Percentiles rank a stretch among this genome's conserved stretches.
phyloP scores from a whole-genome alignment of 192 early-diverging fungal species.

The Backusella tarrabulga region DNA sequence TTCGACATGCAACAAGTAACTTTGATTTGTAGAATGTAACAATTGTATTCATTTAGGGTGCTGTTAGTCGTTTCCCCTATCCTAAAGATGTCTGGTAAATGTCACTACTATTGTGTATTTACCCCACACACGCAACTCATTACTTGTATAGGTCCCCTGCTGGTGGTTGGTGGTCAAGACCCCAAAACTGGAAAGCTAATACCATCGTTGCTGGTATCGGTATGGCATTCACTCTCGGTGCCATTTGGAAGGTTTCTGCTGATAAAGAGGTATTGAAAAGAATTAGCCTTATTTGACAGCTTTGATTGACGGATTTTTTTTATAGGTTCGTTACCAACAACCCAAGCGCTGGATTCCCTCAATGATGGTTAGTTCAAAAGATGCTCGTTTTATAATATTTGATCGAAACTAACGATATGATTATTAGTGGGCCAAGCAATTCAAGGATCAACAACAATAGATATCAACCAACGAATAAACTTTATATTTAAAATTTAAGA shows the following conservation, averaged over 20 bases:
- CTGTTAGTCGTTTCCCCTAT: constrained; percentile 26
- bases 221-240: constrained; percentile 31
- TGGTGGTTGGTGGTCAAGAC: constrained; percentile 49
- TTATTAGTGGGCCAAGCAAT: constrained; percentile 42
- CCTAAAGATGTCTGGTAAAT: constrained; percentile 24
- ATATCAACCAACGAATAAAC: background rate
- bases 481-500: background rate
- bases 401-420: background rate
- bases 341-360: constrained; percentile 51
- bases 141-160: constrained; percentile 34
- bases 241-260: constrained; percentile 44
- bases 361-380: constrained; percentile 39
- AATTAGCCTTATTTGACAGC: background rate
- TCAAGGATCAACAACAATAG: constrained; percentile 30
- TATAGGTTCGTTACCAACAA: constrained; percentile 39
- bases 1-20: background rate
- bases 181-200: constrained; percentile 47
- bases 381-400: too few relatives aligned
- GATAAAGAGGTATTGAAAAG: constrained; percentile 34
- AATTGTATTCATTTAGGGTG: constrained; percentile 10
- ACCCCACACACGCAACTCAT: background rate
- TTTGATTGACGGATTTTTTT: background rate
- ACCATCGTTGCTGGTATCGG: constrained; percentile 38
- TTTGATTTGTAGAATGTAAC: background rate
- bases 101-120: background rate